Evolutionary conservation across 768 basidiomycete genomes (phyloP).

Genomic region (Lactarius evosmus): DNA sequence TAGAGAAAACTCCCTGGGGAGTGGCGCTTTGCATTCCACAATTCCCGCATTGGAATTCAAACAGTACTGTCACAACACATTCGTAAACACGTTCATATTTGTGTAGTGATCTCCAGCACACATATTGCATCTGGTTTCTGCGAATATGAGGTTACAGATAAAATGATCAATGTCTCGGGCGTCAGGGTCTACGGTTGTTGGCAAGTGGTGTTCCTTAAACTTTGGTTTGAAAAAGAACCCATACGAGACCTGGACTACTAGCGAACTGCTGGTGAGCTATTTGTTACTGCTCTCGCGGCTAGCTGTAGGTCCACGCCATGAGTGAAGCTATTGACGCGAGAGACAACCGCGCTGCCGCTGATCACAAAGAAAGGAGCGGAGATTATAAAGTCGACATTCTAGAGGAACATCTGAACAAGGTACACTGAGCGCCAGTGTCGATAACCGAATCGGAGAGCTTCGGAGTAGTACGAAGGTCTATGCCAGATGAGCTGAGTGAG

Average conservation of each 20-base stretch:
- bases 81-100: conserved; percentile 1
- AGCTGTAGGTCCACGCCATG: not conserved
- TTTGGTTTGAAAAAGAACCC: not conserved
- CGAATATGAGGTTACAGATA: conserved; percentile 34
- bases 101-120: not conserved
- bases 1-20: conserved; percentile 2
- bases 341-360: no score
- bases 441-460: not conserved
- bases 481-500: not conserved
- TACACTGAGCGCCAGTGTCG: not conserved
- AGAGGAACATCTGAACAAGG: not conserved
- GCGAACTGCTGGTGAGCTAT: not conserved
- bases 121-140: conserved; percentile 33
- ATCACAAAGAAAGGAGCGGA: not conserved
- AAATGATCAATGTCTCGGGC: not conserved
- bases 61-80: conserved; percentile 5
- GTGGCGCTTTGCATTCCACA: not conserved
- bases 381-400: not conserved
- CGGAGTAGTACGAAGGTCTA: not conserved
- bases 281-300: no score
- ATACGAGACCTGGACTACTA: not conserved
- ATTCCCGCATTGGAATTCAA: not conserved
- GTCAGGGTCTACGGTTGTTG: not conserved
- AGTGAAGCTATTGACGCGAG: not conserved
- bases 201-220: not conserved